These are phyloP conservation scores for Irineochytrium annulatum DNA, from an alignment of 192 early-diverging fungal genomes.

Conservation along the genomic window DNA sequence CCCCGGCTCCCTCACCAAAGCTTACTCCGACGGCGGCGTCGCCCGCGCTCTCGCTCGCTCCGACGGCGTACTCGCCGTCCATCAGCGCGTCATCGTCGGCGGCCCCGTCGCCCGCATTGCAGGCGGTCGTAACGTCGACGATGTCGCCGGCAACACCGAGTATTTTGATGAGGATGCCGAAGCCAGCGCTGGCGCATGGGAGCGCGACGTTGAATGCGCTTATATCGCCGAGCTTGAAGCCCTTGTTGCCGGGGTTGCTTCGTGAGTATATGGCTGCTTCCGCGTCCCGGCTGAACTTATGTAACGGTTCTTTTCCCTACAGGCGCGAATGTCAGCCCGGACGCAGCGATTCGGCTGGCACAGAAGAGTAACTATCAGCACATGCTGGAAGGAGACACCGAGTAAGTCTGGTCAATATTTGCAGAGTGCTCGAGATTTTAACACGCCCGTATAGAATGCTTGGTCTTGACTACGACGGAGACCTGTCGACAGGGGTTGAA, in stretches of 20 bases:
- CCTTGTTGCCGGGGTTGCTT: slow-evolving; percentile 30
- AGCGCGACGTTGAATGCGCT: slow-evolving; percentile 17
- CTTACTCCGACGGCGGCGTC: neutral
- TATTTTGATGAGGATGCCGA: slow-evolving; percentile 59
- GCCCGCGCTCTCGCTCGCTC: neutral
- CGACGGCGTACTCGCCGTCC: slow-evolving; percentile 10
- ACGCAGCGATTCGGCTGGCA: slow-evolving; percentile 50
- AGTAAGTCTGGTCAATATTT: slow-evolving; percentile 42
- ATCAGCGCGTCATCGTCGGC: slow-evolving; percentile 13
- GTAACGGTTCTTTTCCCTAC: too few species aligned
- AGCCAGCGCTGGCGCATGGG: slow-evolving; percentile 19
- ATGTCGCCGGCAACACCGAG: slow-evolving; percentile 65
- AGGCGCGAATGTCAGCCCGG: slow-evolving; percentile 15
- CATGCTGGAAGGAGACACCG: slow-evolving; percentile 80
- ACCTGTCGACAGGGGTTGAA: slow-evolving; percentile 77
- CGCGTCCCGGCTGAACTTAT: too few species aligned
- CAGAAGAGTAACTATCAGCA: slow-evolving; percentile 83
- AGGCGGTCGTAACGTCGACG: neutral
- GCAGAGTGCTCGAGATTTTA: neutral
- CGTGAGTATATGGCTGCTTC: too few species aligned
- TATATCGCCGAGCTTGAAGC: slow-evolving; percentile 38
- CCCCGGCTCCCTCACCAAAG: neutral
- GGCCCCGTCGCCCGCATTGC: neutral
- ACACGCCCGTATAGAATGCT: slow-evolving; percentile 42
- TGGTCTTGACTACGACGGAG: slow-evolving; percentile 68